Conservation (phyloP, 1,139 yeast species). For the Debaryomyces sp. region DNA sequence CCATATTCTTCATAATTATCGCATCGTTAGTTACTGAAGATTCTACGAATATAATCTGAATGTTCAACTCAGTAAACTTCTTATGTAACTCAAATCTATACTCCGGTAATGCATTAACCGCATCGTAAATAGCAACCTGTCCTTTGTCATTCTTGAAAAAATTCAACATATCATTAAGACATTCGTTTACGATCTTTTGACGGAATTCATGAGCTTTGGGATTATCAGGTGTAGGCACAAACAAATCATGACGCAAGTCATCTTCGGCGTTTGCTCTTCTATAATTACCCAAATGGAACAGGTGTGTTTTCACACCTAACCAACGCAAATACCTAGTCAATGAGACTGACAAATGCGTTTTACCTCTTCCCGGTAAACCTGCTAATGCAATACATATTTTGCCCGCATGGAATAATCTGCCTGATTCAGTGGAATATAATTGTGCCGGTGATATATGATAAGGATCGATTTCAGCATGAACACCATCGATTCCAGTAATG, state of each 20-base stretch:
- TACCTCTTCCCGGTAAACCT: conserved; percentile 96
- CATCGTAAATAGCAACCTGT: conserved; percentile 95
- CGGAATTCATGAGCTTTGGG: conserved; percentile 59
- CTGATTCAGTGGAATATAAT: conserved; percentile 86
- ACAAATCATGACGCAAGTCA: conserved; percentile 69
- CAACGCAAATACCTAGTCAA: conserved; percentile 90
- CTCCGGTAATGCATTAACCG: conserved; percentile 79
- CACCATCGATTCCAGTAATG: conserved; percentile 52
- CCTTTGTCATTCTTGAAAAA: conserved; percentile 79
- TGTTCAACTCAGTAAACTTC: conserved; percentile 56
- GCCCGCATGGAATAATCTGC: conserved; percentile 93
- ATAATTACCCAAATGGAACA: conserved; percentile 92
- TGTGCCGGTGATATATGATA: conserved; percentile 77
- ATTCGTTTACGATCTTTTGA: conserved; percentile 59
- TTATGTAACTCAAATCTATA: conserved; percentile 63
- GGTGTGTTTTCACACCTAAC: conserved; percentile 91
- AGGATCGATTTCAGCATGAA: conserved; percentile 55
- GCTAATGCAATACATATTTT: conserved; percentile 86
- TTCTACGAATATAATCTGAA: conserved; percentile 86
- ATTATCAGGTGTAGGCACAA: conserved; percentile 61
- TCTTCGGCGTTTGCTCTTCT: conserved; percentile 63
- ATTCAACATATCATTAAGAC: conserved; percentile 67
- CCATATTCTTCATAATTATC: conserved; percentile 72
- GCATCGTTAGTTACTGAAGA: conserved; percentile 76
- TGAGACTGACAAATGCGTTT: conserved; percentile 90